These are phyloP conservation scores for Rosa persica DNA, from an alignment of 306 rosid genomes.

Conservation along the genomic window DNA sequence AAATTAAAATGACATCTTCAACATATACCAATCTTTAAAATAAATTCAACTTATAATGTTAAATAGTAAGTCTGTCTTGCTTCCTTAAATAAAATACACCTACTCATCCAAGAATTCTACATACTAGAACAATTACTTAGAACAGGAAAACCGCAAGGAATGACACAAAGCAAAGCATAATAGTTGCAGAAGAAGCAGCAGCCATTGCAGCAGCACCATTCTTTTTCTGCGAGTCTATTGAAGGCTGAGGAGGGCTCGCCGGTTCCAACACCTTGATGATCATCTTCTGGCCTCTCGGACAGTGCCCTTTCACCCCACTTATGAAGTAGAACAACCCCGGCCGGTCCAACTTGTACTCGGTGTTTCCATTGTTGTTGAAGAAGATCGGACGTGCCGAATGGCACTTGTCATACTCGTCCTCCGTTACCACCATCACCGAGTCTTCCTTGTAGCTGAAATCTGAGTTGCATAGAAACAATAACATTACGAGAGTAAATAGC, in stretches of 20 bases:
- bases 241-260: slow-evolving; percentile 36
- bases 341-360: slow-evolving; percentile 40
- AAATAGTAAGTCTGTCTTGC: not conserved
- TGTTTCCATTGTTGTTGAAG: slow-evolving; percentile 64
- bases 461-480: slow-evolving; percentile 10
- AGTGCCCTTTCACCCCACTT: slow-evolving; percentile 81
- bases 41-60: not conserved
- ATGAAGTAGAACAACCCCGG: slow-evolving; percentile 80
- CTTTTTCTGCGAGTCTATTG: slow-evolving; percentile 1
- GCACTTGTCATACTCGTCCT: slow-evolving; percentile 69
- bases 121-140: not conserved
- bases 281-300: slow-evolving; percentile 67
- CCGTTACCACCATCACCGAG: slow-evolving; percentile 71
- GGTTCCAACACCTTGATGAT: slow-evolving; percentile 67
- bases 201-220: slow-evolving; percentile 26
- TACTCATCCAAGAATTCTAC: not conserved
- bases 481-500: not conserved
- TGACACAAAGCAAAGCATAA: slow-evolving; percentile 14
- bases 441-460: slow-evolving; percentile 68
- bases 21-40: not conserved
- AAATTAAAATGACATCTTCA: not conserved
- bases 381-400: slow-evolving; percentile 52
- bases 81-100: not conserved
- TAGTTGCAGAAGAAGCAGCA: slow-evolving; percentile 20
- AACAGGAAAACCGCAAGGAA: slow-evolving; percentile 9